These are phyloP conservation scores for Citrus australasica DNA, from an alignment of 345 rosid species.

Conservation along the genomic window DNA sequence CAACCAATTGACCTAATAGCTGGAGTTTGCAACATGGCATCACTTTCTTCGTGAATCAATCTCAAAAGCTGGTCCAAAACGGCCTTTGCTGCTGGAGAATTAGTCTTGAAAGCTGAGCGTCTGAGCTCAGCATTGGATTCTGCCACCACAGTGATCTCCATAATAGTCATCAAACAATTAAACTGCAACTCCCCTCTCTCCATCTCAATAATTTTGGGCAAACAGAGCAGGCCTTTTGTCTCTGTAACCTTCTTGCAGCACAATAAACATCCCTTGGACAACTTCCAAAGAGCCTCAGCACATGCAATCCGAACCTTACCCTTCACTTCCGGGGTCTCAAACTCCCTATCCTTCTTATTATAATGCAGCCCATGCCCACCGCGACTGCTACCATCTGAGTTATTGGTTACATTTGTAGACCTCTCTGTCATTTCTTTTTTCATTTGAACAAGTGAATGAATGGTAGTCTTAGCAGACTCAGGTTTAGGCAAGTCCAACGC, in stretches of 20 bases:
- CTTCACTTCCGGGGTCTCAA: conserved; percentile 36
- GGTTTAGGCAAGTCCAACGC: conserved; percentile 23
- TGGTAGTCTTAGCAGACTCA: conserved; percentile 29
- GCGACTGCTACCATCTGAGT: conserved; percentile 39
- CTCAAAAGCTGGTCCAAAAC: conserved; percentile 54
- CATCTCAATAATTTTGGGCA: conserved; percentile 43
- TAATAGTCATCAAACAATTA: conserved; percentile 48
- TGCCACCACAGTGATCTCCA: conserved; percentile 47
- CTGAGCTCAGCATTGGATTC: conserved; percentile 50
- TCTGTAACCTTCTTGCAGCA: conserved; percentile 50
- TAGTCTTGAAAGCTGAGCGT: conserved; percentile 53
- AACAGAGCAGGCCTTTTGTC: conserved; percentile 52
- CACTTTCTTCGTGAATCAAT: conserved; percentile 37
- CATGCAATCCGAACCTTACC: conserved; percentile 40
- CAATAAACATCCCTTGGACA: conserved; percentile 34
- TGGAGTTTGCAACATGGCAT: conserved; percentile 32
- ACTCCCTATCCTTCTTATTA: conserved; percentile 41
- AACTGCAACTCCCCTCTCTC: conserved; percentile 48
- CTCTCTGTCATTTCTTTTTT: conserved; percentile 38
- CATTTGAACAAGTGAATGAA: conserved; percentile 53
- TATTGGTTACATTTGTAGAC: conserved; percentile 3
- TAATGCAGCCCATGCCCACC: conserved; percentile 16
- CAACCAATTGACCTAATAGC: conserved; percentile 51
- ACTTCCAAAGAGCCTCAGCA: conserved; percentile 47
- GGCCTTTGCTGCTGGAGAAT: conserved; percentile 60